A percentile compares a stretch with the other conserved stretches of the same genome.
Conservation (phyloP, 2,329 filamentous ascomycete genomes). For the Cylindrodendrum hubeiense region DNA sequence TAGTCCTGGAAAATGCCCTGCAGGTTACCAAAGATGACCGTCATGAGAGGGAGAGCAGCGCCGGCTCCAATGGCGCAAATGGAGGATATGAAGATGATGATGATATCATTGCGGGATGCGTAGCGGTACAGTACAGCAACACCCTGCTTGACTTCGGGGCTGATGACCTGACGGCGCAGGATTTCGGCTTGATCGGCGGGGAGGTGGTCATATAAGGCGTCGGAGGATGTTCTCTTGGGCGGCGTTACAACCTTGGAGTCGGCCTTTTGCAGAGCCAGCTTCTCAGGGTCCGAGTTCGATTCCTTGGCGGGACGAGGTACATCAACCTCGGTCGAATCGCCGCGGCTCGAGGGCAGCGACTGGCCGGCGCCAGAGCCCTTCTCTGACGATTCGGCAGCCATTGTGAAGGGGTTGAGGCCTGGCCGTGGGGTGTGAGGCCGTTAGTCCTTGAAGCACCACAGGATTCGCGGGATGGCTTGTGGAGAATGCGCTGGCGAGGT, state of each 20-base stretch:
- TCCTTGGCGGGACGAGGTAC: constrained; percentile 27
- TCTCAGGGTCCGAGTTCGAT: constrained; percentile 31
- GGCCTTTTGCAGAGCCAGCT: constrained; percentile 52
- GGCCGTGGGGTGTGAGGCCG: not conserved
- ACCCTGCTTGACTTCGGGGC: constrained; percentile 73
- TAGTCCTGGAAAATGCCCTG: constrained; percentile 78
- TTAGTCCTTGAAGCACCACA: not conserved
- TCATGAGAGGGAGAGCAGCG: constrained; percentile 84
- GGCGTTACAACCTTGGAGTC: constrained; percentile 57
- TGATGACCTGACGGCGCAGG: constrained; percentile 76
- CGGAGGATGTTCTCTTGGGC: constrained; percentile 52
- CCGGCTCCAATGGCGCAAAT: constrained; percentile 79
- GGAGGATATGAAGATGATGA: constrained; percentile 71
- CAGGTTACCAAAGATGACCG: constrained; percentile 82
- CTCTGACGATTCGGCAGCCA: constrained; percentile 41
- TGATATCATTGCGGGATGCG: constrained; percentile 72
- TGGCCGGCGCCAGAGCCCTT: constrained; percentile 42
- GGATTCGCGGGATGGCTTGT: not conserved
- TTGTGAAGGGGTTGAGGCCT: constrained; percentile 19
- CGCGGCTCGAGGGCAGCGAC: constrained; percentile 51
- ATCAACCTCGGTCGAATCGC: constrained; percentile 49
- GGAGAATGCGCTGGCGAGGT: not conserved
- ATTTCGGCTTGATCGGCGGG: constrained; percentile 75
- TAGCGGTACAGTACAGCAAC: constrained; percentile 77
- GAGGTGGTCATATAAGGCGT: constrained; percentile 72